These are phyloP conservation scores for Hyaloscypha finlandica DNA, from an alignment of 495 filamentous ascomycete genomes.

Conservation along the genomic window DNA sequence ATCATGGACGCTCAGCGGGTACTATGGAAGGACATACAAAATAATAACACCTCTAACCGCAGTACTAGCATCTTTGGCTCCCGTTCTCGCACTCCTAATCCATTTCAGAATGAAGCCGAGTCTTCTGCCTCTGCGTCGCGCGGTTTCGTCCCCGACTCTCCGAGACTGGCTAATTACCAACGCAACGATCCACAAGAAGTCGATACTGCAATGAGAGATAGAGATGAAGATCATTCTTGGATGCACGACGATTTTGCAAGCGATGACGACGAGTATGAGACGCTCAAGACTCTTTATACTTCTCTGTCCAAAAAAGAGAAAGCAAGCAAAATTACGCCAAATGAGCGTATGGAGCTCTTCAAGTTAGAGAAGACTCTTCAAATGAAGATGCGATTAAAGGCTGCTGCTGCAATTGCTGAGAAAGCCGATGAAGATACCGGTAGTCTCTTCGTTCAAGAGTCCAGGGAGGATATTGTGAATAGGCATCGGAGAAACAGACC, in stretches of 20 bases:
- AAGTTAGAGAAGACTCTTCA: not conserved
- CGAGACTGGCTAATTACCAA: not conserved
- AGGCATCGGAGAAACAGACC: not conserved
- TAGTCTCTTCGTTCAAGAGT: constrained; percentile 11
- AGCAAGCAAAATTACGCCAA: constrained; percentile 4
- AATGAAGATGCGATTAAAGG: not conserved
- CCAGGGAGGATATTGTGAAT: not conserved
- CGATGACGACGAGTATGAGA: constrained; percentile 9
- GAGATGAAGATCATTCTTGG: constrained; percentile 22
- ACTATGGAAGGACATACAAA: not conserved
- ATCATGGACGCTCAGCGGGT: not conserved
- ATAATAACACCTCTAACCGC: not conserved
- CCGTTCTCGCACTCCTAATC: not conserved
- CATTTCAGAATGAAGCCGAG: not conserved
- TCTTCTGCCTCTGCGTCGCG: not conserved
- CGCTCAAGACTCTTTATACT: not conserved
- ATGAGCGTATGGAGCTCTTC: not conserved
- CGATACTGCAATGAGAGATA: constrained; percentile 10
- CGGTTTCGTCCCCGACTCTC: not conserved
- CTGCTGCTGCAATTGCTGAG: not conserved
- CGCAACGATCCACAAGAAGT: constrained; percentile 1
- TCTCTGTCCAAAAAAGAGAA: not conserved
- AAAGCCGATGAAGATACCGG: not conserved
- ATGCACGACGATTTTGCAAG: constrained; percentile 9
- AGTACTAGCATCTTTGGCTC: not conserved